Conservation (phyloP, 2,329 filamentous ascomycete genomes). For the Fusarium domesticum region DNA sequence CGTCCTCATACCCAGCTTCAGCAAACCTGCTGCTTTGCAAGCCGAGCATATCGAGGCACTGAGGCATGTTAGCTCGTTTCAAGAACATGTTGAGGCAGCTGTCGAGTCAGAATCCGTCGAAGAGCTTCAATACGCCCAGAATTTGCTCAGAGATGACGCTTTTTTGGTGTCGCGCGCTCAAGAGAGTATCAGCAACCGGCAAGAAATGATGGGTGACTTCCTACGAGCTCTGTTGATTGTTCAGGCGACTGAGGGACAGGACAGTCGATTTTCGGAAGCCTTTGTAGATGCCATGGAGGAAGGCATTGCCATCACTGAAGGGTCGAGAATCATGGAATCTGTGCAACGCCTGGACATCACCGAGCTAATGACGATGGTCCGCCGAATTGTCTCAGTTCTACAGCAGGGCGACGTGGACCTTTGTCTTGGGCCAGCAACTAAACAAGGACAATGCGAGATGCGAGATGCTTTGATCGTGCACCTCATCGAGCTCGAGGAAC, state of each 20-base stretch:
- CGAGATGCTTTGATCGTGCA: slow-evolving; percentile 39
- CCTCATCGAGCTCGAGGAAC: slow-evolving; percentile 43
- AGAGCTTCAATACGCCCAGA: slow-evolving; percentile 42
- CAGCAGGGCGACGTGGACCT: slow-evolving; percentile 39
- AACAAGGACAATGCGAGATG: slow-evolving; percentile 33
- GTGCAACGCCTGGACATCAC: slow-evolving; percentile 55
- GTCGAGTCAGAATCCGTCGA: slow-evolving; percentile 42
- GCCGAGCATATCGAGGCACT: slow-evolving; percentile 64
- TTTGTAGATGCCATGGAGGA: slow-evolving; percentile 61
- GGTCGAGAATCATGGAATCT: slow-evolving; percentile 53
- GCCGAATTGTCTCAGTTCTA: slow-evolving; percentile 28
- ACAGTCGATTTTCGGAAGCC: slow-evolving; percentile 48
- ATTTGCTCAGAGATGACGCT: slow-evolving; percentile 59
- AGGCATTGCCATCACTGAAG: slow-evolving; percentile 51
- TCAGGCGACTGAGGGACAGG: slow-evolving; percentile 36
- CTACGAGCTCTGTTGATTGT: slow-evolving; percentile 50
- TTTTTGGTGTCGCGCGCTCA: slow-evolving; percentile 48
- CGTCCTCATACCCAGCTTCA: slow-evolving; percentile 50
- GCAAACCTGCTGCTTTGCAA: slow-evolving; percentile 41
- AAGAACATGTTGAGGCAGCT: slow-evolving; percentile 47
- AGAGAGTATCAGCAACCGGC: slow-evolving; percentile 27
- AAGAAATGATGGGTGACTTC: slow-evolving; percentile 43
- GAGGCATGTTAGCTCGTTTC: slow-evolving; percentile 68
- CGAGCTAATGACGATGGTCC: slow-evolving; percentile 29
- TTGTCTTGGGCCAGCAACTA: slow-evolving; percentile 32